Evolutionary conservation across 2,329 filamentous ascomycete species (phyloP), one percentile per base, ranked within the genome.

Genomic region (Diaporthe caulivora): DNA sequence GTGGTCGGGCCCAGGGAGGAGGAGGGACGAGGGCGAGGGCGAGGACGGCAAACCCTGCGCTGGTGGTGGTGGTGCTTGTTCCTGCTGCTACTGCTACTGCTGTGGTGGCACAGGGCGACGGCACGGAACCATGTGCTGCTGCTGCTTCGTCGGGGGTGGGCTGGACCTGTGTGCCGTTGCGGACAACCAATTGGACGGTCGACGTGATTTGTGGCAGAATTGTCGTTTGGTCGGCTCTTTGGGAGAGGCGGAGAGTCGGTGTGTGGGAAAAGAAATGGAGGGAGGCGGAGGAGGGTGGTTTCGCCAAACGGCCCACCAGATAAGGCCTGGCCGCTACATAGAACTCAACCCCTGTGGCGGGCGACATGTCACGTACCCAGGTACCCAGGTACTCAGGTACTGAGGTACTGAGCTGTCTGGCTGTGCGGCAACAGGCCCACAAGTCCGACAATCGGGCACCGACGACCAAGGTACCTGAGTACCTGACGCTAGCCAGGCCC

Each of bases 171-270:
- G 72, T 65, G 54, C 62, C 58, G 54, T 51, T 40, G 29, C 55
- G 44, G 26, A 44, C 53, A 49, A 67, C 21, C 26, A 51, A 65
- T 55, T 71, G 72, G 60, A 49, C 53, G 40, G 26, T 24, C 40
- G 62, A 31, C 62, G 55, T 62, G 49, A 42, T 40, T 69, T 72
- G 53, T 54, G 60, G 60, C 71, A 58, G 69, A 47, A 49, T 68
- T 71, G 55, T 29, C n/a, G 21, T 29, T 37, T 40, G 7, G 37
- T 40, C 13, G 37, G n/a, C n/a, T n/a, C 40, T 53, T 44, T 34
- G 57, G 40, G 34, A 53, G 72, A 67, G 53, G 68, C 60, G 69
- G 72, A 62, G 69, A 72, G 72, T 74, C 60, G 72, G 72, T 74
- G 72, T 74, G 62, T 71, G 62, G 51, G 69, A 67, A 62, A 67